These are phyloP conservation scores for Salix koriyanagi DNA, from an alignment of 345 rosid genomes.

Conservation along the genomic window DNA sequence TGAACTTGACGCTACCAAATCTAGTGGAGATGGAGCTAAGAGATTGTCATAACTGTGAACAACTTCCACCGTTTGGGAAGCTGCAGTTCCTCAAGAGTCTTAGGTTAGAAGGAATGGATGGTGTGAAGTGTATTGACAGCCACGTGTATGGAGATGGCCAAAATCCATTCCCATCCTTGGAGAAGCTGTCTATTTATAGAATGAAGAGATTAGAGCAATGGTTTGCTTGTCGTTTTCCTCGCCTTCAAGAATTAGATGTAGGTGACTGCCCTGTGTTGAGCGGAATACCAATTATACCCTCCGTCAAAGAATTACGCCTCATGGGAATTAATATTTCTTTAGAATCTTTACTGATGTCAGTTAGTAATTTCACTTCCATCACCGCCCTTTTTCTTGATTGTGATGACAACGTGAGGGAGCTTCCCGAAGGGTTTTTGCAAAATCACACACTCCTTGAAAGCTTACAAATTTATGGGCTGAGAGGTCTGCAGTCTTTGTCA, in stretches of 20 bases:
- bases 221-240: neutral
- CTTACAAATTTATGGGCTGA: neutral
- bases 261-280: neutral
- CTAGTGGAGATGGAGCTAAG: neutral
- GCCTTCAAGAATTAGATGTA: neutral
- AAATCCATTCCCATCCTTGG: neutral
- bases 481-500: constrained; percentile 1
- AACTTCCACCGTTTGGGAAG: constrained; percentile 10
- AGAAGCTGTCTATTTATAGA: neutral
- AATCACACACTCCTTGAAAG: neutral
- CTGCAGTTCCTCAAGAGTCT: neutral
- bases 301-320: no score
- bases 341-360: no score
- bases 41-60: neutral
- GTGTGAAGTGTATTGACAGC: neutral
- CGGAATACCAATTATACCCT: neutral
- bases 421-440: constrained; percentile 2
- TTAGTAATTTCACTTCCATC: neutral
- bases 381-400: neutral
- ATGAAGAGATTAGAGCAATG: neutral
- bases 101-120: neutral
- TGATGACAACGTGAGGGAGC: neutral
- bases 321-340: no score
- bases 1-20: neutral
- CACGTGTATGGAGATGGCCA: neutral